Base-by-base conservation (phyloP, 2,329 filamentous ascomycete genomes). In the Pestalotiopsis sp. region DNA sequence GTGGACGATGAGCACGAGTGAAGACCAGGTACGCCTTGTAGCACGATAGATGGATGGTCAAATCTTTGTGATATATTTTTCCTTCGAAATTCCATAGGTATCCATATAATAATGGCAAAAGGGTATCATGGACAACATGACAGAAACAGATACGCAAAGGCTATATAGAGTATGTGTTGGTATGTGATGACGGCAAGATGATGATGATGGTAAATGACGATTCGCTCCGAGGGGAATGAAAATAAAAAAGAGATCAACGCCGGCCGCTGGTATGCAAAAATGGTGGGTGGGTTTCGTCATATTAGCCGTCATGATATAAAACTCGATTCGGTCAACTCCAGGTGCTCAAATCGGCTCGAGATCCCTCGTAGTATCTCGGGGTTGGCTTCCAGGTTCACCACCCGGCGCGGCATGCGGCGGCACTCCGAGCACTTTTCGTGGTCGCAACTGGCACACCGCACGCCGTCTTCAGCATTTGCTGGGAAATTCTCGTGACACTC, bases 351-450 rank as follows among this genome's bases (percentile, higher is more conserved):
- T 13, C 64, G 64, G n/a, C 31, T 56, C 17, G 64, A 66, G 20
- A 66, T 66, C 12, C 64, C 49, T 31, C 64, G 31, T 17, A 66
- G 64, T 27, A 60, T 27, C 3, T 66, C 64, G 12, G 38, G 52
- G n/a, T 66, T 38, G n/a, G 56, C 14, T 39, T 41, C 64, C 14
- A 27, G 52, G 14, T 66, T 38, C 27, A 89, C 84, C 75, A 87
- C 90, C 72, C 85, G 87, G 14, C 88, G 87, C 68, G 85, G 86
- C 69, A 85, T 83, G 64, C 91, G 84, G 17, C 84, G 84, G 74
- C 90, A 93, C 66, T 84, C 81, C 2, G 83, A 80, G 74, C 90
- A 91, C 72, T 90, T 89, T 69, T 84, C 80, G 73, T 91, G 87
- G 1, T 84, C 82, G 75, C 92, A 94, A 17, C 85, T 86, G 61